phyloP scores from a whole-genome alignment of 495 filamentous ascomycete species.

The Cenococcum geophilum region DNA sequence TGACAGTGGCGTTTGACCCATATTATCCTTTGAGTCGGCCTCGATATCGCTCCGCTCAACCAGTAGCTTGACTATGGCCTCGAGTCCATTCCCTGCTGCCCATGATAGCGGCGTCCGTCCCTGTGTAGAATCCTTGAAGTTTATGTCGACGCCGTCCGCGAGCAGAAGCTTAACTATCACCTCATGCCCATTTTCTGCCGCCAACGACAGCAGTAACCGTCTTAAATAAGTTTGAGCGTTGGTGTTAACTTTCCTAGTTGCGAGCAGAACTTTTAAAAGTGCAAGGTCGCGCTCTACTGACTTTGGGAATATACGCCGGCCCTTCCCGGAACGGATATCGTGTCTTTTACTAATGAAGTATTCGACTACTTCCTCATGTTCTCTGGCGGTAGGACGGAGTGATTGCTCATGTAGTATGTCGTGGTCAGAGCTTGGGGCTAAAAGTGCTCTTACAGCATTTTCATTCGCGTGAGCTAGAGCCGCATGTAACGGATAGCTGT shows the following conservation, averaged over 20 bases:
- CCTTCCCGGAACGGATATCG: constrained; percentile 21
- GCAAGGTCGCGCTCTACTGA: background rate
- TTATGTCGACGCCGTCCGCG: background rate
- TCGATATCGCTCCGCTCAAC: background rate
- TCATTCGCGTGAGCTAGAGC: constrained; percentile 12
- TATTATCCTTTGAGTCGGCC: background rate
- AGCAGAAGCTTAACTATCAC: background rate
- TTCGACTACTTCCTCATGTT: constrained; percentile 16
- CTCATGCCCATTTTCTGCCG: background rate
- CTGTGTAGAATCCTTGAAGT: background rate
- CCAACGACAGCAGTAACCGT: background rate
- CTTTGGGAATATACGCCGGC: constrained; percentile 12
- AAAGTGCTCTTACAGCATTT: constrained; percentile 3
- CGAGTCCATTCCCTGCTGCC: background rate
- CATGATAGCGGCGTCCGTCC: background rate
- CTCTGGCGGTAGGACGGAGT: background rate
- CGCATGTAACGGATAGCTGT: constrained; percentile 12
- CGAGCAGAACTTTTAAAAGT: too few relatives aligned
- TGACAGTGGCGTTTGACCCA: background rate
- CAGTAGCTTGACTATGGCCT: background rate
- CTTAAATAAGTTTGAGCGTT: background rate
- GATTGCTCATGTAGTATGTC: background rate
- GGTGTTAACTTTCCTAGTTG: too few relatives aligned
- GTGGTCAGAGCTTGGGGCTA: background rate
- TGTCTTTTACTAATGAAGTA: background rate